Conservation (phyloP, 2,329 filamentous ascomycete genomes). For the Ampelomyces quisqualis region DNA sequence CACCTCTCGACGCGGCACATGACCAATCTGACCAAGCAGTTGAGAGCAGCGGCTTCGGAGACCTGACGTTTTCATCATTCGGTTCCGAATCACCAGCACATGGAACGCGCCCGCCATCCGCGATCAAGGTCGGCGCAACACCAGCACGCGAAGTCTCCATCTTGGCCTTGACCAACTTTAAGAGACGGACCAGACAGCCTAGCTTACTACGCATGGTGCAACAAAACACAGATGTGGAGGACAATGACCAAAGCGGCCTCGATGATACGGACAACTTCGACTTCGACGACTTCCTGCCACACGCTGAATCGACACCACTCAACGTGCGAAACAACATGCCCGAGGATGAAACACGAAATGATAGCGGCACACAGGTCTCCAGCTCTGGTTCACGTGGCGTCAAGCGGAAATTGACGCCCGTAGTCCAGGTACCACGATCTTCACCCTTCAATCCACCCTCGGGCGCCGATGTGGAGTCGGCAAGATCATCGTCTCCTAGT, state of each 20-base stretch:
- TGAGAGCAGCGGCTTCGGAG: slow-evolving; percentile 37
- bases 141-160: slow-evolving; percentile 50
- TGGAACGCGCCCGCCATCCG: slow-evolving; percentile 46
- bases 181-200: slow-evolving; percentile 50
- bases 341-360: slow-evolving; percentile 24
- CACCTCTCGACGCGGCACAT: slow-evolving; percentile 5
- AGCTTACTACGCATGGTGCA: slow-evolving; percentile 54
- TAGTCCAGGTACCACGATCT: slow-evolving; percentile 44
- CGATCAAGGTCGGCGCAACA: slow-evolving; percentile 47
- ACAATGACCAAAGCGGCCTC: slow-evolving; percentile 49
- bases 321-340: slow-evolving; percentile 46
- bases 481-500: slow-evolving; percentile 38
- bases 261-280: slow-evolving; percentile 44
- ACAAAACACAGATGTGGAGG: slow-evolving; percentile 48
- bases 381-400: slow-evolving; percentile 39
- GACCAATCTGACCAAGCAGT: slow-evolving; percentile 16
- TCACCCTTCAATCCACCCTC: slow-evolving; percentile 37
- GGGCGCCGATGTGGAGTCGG: slow-evolving; percentile 31
- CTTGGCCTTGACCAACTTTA: slow-evolving; percentile 54
- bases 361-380: slow-evolving; percentile 32
- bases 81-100: slow-evolving; percentile 39
- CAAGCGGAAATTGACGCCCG: slow-evolving; percentile 43
- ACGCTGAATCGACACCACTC: slow-evolving; percentile 68
- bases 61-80: slow-evolving; percentile 37
- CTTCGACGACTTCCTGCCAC: slow-evolving; percentile 55